Conservation (phyloP, 2,329 filamentous ascomycete species). For the Sporothrix pseudoabietina region DNA sequence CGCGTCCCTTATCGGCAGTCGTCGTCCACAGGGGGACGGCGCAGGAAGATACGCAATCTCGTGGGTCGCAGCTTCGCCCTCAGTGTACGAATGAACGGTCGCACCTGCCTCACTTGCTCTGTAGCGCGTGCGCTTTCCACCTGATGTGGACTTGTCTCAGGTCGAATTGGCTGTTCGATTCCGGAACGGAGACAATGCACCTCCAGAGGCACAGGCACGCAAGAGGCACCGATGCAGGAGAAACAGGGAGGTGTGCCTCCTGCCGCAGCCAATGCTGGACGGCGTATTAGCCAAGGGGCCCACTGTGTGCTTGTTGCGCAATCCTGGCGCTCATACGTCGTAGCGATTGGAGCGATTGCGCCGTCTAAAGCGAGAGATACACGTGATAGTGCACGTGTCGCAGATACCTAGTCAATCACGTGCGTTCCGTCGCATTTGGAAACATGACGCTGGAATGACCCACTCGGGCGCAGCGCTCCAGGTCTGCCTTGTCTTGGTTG, state of each 20-base stretch:
- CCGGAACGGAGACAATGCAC: not conserved
- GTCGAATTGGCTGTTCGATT: conserved; percentile 3
- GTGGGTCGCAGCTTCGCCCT: conserved; percentile 7
- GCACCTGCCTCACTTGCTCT: conserved; percentile 1
- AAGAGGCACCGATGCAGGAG: conserved; percentile 25
- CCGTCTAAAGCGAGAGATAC: not conserved
- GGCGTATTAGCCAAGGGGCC: conserved; percentile 21
- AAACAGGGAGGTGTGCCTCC: not conserved
- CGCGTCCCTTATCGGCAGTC: conserved; percentile 22
- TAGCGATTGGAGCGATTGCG: not conserved
- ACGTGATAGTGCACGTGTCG: not conserved
- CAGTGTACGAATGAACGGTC: not conserved
- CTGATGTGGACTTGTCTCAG: conserved; percentile 22
- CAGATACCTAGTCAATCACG: not conserved
- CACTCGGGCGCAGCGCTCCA: conserved; percentile 20
- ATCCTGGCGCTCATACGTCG: not conserved
- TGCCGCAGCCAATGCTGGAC: conserved; percentile 24
- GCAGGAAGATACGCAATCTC: conserved; percentile 24
- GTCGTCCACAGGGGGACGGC: conserved; percentile 19
- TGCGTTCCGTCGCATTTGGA: not conserved
- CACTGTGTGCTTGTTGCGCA: not conserved
- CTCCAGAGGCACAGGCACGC: not conserved
- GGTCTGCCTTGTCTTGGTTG: conserved; percentile 14
- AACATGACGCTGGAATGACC: conserved; percentile 18
- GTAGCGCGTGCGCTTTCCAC: not conserved